Evolutionary conservation across 371 early-diverging fungal genomes (phyloP).

Genomic region (Syncephalis fuscata): DNA sequence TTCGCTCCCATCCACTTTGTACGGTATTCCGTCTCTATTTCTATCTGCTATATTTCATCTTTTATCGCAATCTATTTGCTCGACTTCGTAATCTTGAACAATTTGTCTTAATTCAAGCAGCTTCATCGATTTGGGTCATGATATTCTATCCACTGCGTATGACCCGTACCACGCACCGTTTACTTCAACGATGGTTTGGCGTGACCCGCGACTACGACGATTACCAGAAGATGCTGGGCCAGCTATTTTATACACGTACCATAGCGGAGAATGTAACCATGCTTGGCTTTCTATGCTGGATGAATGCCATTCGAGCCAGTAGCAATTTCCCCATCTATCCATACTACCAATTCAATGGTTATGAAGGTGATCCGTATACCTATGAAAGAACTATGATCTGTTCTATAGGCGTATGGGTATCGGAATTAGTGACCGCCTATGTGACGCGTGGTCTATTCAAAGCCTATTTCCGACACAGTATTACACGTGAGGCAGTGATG

Average conservation of each 20-base stretch:
- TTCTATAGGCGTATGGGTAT: slow-evolving; percentile 36
- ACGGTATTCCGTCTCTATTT: slow-evolving; percentile 53
- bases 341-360: not conserved
- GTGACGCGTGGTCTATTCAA: slow-evolving; percentile 34
- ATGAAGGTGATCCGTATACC: slow-evolving; percentile 22
- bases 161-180: slow-evolving; percentile 29
- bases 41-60: slow-evolving; percentile 60
- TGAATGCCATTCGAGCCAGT: slow-evolving; percentile 47
- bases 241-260: slow-evolving; percentile 50
- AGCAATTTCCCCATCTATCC: slow-evolving; percentile 45
- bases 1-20: slow-evolving; percentile 46
- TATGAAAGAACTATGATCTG: slow-evolving; percentile 32
- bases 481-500: slow-evolving; percentile 35
- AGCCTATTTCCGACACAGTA: slow-evolving; percentile 24
- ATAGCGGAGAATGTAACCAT: slow-evolving; percentile 63
- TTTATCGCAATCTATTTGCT: slow-evolving; percentile 59
- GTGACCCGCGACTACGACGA: slow-evolving; percentile 36
- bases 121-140: slow-evolving; percentile 52
- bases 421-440: slow-evolving; percentile 38
- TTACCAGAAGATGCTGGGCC: slow-evolving; percentile 42
- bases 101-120: slow-evolving; percentile 40
- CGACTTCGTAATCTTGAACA: slow-evolving; percentile 44
- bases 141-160: slow-evolving; percentile 54
- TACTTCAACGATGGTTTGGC: slow-evolving; percentile 26
- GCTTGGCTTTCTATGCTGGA: slow-evolving; percentile 53